Conservation (phyloP, 352 stramenopile species). For the Globisporangium emineosum region DNA sequence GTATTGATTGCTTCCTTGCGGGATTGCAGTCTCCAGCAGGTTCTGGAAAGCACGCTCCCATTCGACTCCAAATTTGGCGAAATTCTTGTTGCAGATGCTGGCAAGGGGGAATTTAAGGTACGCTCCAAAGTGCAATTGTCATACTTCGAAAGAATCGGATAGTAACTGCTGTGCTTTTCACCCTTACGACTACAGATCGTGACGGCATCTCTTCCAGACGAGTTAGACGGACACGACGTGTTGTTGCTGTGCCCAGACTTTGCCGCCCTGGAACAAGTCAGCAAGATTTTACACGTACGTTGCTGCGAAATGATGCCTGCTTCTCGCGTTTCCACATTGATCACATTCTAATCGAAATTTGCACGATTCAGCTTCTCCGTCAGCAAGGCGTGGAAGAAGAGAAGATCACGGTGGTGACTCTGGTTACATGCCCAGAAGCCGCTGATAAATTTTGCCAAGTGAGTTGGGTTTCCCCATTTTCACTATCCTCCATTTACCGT, state of each 20-base stretch:
- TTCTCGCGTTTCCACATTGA: background rate
- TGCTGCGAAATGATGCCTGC: background rate
- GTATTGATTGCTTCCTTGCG: background rate
- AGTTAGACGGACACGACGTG: constrained; percentile 64
- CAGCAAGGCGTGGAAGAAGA: constrained; percentile 71
- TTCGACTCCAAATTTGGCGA: constrained; percentile 66
- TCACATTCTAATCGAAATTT: background rate
- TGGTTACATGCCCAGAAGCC: constrained; percentile 78
- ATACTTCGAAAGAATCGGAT: background rate
- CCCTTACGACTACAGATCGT: constrained; percentile 27
- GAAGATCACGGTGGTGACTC: constrained; percentile 77
- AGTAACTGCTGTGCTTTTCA: background rate
- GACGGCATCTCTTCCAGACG: constrained; percentile 50
- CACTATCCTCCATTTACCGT: background rate
- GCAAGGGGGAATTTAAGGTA: constrained; percentile 48
- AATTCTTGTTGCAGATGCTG: constrained; percentile 46
- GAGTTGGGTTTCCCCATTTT: background rate
- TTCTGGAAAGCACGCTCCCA: constrained; percentile 55
- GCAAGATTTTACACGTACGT: constrained; percentile 70
- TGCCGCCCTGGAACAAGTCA: constrained; percentile 55
- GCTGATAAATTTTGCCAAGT: constrained; percentile 80
- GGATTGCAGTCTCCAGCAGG: constrained; percentile 34
- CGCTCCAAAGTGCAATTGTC: background rate
- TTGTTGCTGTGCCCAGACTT: constrained; percentile 70
- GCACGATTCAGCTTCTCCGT: constrained; percentile 45